These are phyloP conservation scores for Epichloe sibirici DNA, from an alignment of 2,329 filamentous ascomycete species.

Conservation along the genomic window DNA sequence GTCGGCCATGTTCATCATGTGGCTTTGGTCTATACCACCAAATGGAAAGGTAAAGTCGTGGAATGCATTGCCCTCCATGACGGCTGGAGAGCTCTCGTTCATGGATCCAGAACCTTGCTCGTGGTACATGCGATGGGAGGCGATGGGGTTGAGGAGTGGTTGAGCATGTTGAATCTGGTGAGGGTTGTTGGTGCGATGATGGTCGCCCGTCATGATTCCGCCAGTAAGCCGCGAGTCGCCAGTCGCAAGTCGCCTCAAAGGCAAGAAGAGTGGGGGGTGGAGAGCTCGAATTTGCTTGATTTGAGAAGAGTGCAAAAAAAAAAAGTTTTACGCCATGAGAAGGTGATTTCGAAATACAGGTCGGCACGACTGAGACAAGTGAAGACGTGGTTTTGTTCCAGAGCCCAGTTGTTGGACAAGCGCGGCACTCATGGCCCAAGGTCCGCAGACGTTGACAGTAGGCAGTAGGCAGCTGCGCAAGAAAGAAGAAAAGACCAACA, in stretches of 20 bases:
- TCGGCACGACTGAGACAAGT: too few species aligned
- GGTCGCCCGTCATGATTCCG: constrained; percentile 19
- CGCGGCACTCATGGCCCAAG: not conserved
- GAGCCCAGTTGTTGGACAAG: not conserved
- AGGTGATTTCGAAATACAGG: not conserved
- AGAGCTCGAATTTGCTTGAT: not conserved
- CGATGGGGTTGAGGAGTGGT: constrained; percentile 13
- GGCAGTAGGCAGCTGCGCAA: not conserved
- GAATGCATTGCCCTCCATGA: constrained; percentile 37
- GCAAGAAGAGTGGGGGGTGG: not conserved
- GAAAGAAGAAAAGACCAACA: not conserved
- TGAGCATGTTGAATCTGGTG: constrained; percentile 20
- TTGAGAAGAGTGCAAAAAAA: not conserved
- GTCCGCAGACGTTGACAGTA: not conserved
- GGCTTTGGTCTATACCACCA: constrained; percentile 20
- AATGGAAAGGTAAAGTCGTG: constrained; percentile 42
- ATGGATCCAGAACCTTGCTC: constrained; percentile 11
- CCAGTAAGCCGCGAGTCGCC: not conserved
- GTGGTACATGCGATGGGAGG: constrained; percentile 14
- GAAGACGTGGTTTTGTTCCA: too few species aligned
- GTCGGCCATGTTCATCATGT: constrained; percentile 17
- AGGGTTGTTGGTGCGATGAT: constrained; percentile 16
- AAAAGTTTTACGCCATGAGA: not conserved
- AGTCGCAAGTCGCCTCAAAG: not conserved
- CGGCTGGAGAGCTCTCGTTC: constrained; percentile 11